phyloP scores from a whole-genome alignment of 2,329 filamentous ascomycete genomes.

The Botryotinia narcissicola region DNA sequence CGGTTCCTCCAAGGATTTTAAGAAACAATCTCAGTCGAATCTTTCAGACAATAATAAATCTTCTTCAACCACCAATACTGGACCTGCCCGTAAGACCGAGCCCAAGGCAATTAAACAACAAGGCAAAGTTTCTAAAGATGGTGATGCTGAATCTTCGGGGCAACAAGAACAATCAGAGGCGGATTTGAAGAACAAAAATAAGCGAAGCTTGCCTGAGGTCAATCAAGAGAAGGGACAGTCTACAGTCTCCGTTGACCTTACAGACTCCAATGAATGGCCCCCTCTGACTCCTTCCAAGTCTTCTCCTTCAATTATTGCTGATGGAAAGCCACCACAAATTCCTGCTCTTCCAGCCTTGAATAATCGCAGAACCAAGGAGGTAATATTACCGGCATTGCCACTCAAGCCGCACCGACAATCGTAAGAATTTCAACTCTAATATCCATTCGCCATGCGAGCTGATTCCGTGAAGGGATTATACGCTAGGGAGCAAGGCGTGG shows the following conservation, averaged over 20 bases:
- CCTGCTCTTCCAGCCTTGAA: constrained; percentile 18
- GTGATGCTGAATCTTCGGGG: neutral
- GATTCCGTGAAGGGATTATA: constrained; percentile 21
- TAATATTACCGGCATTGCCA: constrained; percentile 14
- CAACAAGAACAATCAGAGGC: neutral
- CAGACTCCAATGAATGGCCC: constrained; percentile 28
- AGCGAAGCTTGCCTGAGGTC: neutral
- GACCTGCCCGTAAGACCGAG: constrained; percentile 26
- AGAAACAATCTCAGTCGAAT: constrained; percentile 2
- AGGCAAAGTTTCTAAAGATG: neutral
- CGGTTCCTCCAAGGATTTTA: constrained; percentile 6
- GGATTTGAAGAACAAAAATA: constrained; percentile 12
- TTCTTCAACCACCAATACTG: constrained; percentile 8
- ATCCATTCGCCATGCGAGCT: constrained; percentile 16
- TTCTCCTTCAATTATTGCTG: constrained; percentile 24
- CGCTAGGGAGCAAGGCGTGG: constrained; percentile 23
- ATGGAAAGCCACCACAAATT: constrained; percentile 26
- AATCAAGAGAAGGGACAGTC: neutral
- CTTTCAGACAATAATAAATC: constrained; percentile 21
- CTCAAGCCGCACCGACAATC: constrained; percentile 5
- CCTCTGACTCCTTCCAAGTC: constrained; percentile 26
- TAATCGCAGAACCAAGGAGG: neutral
- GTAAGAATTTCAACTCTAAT: constrained; percentile 18
- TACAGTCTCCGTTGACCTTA: neutral
- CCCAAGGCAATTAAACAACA: neutral